Conservation (phyloP, 345 rosid genomes). For the Trapa incisa region DNA sequence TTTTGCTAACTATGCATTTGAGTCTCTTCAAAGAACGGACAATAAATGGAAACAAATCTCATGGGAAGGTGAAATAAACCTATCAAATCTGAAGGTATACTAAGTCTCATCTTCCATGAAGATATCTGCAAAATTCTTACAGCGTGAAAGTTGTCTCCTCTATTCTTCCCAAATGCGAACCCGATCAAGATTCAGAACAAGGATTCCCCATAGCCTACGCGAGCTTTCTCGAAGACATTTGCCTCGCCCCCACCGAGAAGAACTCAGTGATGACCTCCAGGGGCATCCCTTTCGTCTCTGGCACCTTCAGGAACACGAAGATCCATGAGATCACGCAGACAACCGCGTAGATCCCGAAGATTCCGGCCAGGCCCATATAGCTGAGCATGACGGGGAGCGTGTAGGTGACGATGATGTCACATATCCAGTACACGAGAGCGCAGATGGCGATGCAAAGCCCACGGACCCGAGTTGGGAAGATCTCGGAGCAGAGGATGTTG, state of each 20-base stretch:
- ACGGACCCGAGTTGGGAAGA: conserved; percentile 94
- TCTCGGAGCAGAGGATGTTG: conserved; percentile 90
- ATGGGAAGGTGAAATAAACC: too few relatives aligned
- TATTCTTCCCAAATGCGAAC: not conserved
- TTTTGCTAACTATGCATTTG: too few relatives aligned
- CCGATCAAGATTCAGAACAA: too few relatives aligned
- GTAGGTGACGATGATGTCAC: conserved; percentile 83
- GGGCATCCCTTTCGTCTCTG: conserved; percentile 98
- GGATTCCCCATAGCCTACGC: not conserved
- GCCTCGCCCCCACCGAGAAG: conserved; percentile 83
- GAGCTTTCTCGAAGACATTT: conserved; percentile 15
- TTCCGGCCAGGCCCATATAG: conserved; percentile 66
- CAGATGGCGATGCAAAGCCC: conserved; percentile 96
- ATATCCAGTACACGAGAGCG: conserved; percentile 73
- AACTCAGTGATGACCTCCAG: conserved; percentile 94
- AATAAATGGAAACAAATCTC: too few relatives aligned
- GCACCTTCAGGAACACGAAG: conserved; percentile 83
- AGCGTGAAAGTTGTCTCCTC: not conserved
- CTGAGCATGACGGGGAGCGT: conserved; percentile 74
- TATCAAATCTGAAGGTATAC: not conserved
- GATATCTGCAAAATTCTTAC: not conserved
- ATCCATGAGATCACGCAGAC: conserved; percentile 72
- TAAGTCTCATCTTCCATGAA: not conserved
- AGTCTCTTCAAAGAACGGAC: too few relatives aligned
- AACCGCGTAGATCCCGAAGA: conserved; percentile 62